A percentile compares a stretch with the other conserved stretches of the same genome.
phyloP scores from a whole-genome alignment of 306 rosid species.

The Phaseolus lunatus region DNA sequence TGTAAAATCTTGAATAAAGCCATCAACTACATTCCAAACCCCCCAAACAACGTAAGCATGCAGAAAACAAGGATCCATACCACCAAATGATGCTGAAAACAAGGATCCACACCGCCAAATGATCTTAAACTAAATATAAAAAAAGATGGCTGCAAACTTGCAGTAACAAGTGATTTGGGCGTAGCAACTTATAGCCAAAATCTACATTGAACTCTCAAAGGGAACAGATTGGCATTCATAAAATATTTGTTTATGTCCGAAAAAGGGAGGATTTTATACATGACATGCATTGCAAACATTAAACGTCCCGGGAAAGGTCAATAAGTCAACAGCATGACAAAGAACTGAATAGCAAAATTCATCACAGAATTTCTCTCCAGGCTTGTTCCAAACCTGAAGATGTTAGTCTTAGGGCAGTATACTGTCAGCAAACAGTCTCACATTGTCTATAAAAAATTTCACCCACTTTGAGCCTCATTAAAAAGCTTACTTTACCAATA shows the following conservation, averaged over 20 bases:
- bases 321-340: not conserved
- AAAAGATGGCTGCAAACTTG: slow-evolving; percentile 5
- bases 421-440: slow-evolving; percentile 9
- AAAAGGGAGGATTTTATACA: not conserved
- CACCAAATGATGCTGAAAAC: not conserved
- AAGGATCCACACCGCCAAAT: not conserved
- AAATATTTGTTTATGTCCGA: slow-evolving; percentile 1
- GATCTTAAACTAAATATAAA: not conserved
- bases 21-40: not conserved
- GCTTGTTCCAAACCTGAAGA: not conserved
- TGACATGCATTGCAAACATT: not conserved
- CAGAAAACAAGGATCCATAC: slow-evolving; percentile 2
- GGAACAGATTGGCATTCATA: slow-evolving; percentile 21
- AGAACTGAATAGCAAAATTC: not conserved
- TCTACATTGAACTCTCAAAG: not conserved
- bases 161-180: slow-evolving; percentile 15
- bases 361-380: not conserved
- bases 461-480: not conserved
- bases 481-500: not conserved
- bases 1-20: not conserved
- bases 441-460: not conserved
- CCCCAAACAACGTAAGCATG: not conserved
- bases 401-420: not conserved
- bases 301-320: not conserved
- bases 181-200: slow-evolving; percentile 18